Conservation (phyloP, 257 asterid genomes). For the Solanum rostratum region DNA sequence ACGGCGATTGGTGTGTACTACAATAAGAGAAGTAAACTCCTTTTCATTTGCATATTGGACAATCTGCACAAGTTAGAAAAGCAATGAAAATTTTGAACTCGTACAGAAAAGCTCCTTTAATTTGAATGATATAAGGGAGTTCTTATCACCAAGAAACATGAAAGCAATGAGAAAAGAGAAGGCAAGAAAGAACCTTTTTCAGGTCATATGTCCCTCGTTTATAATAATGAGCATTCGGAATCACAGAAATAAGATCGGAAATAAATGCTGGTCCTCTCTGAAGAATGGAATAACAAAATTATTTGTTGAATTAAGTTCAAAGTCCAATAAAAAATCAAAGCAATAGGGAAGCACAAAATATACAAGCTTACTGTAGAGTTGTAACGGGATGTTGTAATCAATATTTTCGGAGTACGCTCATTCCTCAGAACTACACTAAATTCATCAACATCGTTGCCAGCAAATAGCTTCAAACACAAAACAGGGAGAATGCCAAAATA, state of each 20-base stretch:
- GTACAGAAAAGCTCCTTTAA: neutral
- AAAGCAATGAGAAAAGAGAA: neutral
- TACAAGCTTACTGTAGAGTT: slow-evolving; percentile 58
- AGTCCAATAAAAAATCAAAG: neutral
- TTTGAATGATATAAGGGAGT: neutral
- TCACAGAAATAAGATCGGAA: slow-evolving; percentile 54
- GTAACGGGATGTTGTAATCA: slow-evolving; percentile 87
- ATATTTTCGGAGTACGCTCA: slow-evolving; percentile 51
- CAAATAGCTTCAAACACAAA: slow-evolving; percentile 40
- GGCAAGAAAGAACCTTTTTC: slow-evolving; percentile 43
- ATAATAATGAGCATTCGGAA: slow-evolving; percentile 75
- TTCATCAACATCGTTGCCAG: slow-evolving; percentile 83
- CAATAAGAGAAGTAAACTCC: slow-evolving; percentile 79
- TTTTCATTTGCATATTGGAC: slow-evolving; percentile 69
- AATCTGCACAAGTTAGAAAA: slow-evolving; percentile 30
- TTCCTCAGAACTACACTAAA: slow-evolving; percentile 55
- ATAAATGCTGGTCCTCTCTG: slow-evolving; percentile 96
- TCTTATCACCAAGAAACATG: neutral
- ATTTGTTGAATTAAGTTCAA: neutral
- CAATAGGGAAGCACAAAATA: neutral
- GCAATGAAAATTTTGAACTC: neutral
- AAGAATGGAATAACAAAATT: neutral
- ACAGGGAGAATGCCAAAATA: no score
- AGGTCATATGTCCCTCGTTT: slow-evolving; percentile 94
- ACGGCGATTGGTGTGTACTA: slow-evolving; percentile 89